Evolutionary conservation across 805 yeast species (phyloP), one percentile per base, ranked within the genome.

Genomic region (Maudiozyma barnettii): DNA sequence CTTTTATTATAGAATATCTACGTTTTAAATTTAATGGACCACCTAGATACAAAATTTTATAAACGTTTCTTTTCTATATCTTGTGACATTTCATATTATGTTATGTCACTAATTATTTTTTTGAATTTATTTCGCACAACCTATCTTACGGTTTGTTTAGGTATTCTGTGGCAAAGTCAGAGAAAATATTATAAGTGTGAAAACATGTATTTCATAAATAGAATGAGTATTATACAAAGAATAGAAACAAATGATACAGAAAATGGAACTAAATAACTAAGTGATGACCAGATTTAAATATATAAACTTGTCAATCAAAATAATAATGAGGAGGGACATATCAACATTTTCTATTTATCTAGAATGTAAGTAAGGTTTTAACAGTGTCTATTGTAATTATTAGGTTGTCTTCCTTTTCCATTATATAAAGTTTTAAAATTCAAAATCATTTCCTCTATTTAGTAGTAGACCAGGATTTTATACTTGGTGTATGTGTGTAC

Each of bases 391-490:
- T 33, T 16, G 3, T 33, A 16, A 6, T 26, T 33, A 18, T 33
- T 33, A 33, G 7, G 30, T 26, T 33, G 18, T 33, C 36, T 33
- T 33, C 18, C 36, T 33, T 10, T 33, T 14, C 36, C 16, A 33
- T 33, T n/a, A 33, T 33, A n/a, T n/a, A 16, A 16, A 13, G 33
- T 45, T 33, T 33, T 5, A 33, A n/a, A 33, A n/a, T n/a, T n/a
- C 16, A 37, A 37, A 30, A 35, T 21, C 10, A 40, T 43, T 22
- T 23, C 42, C 19, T 48, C 52, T 51, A 60, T 56, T 58, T 59
- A 39, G 53, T 80, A 41, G 86, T 77, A 39, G 82, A 72, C 74
- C 78, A 81, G 41, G 78, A 70, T 49, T 71, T 64, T 54, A 76
- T 59, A 5, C 74, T 67, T 55, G 81, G 78, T 36, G 86, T 77